phyloP scores from a whole-genome alignment of 129 eudicot genomes.

The Silybum marianum region DNA sequence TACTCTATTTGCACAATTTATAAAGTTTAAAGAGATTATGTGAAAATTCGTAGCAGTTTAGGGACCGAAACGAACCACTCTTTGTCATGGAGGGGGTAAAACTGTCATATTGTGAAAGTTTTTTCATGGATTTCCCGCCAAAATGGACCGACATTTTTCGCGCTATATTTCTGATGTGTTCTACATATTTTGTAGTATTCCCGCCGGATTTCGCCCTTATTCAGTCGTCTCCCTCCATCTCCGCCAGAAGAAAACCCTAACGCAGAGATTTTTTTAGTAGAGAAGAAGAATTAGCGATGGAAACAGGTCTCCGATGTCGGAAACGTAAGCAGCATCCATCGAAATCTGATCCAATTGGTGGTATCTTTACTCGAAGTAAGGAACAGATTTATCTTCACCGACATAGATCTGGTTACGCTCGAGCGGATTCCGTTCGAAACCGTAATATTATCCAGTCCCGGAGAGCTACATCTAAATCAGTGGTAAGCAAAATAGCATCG shows the following conservation, averaged over 20 bases:
- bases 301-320: constrained; percentile 24
- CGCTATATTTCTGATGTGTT: not conserved
- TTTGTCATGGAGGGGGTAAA: not conserved
- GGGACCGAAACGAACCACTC: not conserved
- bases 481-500: not conserved
- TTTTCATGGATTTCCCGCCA: constrained; percentile 20
- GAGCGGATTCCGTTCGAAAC: constrained; percentile 34
- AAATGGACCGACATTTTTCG: not conserved
- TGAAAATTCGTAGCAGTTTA: not conserved
- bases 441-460: not conserved
- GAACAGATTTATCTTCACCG: constrained; percentile 46
- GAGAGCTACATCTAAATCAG: not conserved
- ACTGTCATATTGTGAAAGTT: not conserved
- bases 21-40: not conserved
- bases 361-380: constrained; percentile 54
- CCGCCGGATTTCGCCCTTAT: constrained; percentile 14
- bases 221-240: not conserved
- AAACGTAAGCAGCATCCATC: constrained; percentile 33
- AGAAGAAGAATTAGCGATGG: constrained; percentile 28
- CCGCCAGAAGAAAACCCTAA: constrained; percentile 9
- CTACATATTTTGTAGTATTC: constrained; percentile 6
- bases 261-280: not conserved
- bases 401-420: constrained; percentile 49
- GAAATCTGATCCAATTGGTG: constrained; percentile 28
- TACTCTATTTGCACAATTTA: not conserved